Evolutionary conservation across 1,139 yeast species (phyloP).

Genomic region (Chernovozyma aurita): DNA sequence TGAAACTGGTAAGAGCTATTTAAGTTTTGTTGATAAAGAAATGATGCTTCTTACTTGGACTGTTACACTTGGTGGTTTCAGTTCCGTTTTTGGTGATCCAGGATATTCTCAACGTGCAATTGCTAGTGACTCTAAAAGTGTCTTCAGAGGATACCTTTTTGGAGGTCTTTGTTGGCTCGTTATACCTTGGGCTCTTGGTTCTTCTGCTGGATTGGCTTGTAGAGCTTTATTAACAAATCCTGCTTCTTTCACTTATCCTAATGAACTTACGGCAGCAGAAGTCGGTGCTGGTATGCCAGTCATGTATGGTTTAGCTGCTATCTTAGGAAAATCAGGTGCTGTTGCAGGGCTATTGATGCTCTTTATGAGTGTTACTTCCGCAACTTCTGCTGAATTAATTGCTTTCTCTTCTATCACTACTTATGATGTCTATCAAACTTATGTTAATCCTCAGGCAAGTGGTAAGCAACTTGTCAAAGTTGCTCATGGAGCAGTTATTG

Average conservation of each 20-base stretch:
- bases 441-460: slow-evolving; percentile 30
- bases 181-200: slow-evolving; percentile 35
- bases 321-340: slow-evolving; percentile 33
- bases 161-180: slow-evolving; percentile 41
- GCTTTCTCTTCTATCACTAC: slow-evolving; percentile 34
- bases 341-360: slow-evolving; percentile 30
- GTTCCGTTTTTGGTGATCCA: slow-evolving; percentile 40
- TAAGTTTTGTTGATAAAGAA: slow-evolving; percentile 9
- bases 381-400: slow-evolving; percentile 34
- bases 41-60: slow-evolving; percentile 21
- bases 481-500: slow-evolving; percentile 23
- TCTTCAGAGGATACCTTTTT: slow-evolving; percentile 28
- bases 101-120: slow-evolving; percentile 41
- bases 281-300: slow-evolving; percentile 21
- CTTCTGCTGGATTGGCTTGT: slow-evolving; percentile 33
- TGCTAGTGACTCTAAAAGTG: slow-evolving; percentile 33
- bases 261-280: slow-evolving; percentile 14
- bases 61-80: slow-evolving; percentile 25
- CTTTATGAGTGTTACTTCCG: slow-evolving; percentile 38
- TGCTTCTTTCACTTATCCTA: slow-evolving; percentile 27
- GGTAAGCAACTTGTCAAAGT: slow-evolving; percentile 28
- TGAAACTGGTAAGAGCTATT: slow-evolving; percentile 10
- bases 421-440: slow-evolving; percentile 32
- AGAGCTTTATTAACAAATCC: slow-evolving; percentile 27
- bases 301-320: slow-evolving; percentile 18